Evolutionary conservation across 2,329 filamentous ascomycete species (phyloP).

Genomic region (Rhinocladiella mackenziei): DNA sequence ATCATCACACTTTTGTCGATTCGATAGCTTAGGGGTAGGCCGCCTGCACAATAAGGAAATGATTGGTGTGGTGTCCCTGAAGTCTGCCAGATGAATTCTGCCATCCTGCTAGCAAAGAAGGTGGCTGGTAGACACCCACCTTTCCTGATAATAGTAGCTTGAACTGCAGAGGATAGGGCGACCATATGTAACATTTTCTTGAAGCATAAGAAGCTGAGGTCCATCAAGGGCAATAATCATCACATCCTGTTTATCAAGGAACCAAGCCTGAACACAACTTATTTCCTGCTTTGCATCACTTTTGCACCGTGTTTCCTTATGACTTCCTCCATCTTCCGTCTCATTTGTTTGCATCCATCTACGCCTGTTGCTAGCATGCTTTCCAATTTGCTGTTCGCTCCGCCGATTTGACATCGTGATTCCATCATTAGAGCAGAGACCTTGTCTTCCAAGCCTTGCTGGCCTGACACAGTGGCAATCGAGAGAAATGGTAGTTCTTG

Average conservation of each 20-base stretch:
- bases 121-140: too few species aligned
- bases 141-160: too few species aligned
- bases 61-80: too few species aligned
- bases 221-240: not conserved
- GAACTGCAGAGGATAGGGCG: too few species aligned
- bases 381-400: conserved; percentile 59
- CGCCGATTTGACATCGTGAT: conserved; percentile 72
- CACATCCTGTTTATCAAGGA: too few species aligned
- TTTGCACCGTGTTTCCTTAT: conserved; percentile 44
- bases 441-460: conserved; percentile 54
- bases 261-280: not conserved
- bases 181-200: too few species aligned
- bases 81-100: too few species aligned
- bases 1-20: too few species aligned
- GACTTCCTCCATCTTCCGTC: conserved; percentile 73
- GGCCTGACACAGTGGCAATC: conserved; percentile 70
- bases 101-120: too few species aligned
- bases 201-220: too few species aligned
- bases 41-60: too few species aligned
- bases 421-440: conserved; percentile 81
- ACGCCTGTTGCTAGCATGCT: conserved; percentile 90
- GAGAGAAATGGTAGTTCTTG: conserved; percentile 86
- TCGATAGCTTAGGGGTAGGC: too few species aligned
- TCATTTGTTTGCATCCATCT: conserved; percentile 84
- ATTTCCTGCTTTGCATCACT: conserved; percentile 25